Conservation (phyloP, 768 basidiomycete species). For the Hygrophoropsis aurantiaca region DNA sequence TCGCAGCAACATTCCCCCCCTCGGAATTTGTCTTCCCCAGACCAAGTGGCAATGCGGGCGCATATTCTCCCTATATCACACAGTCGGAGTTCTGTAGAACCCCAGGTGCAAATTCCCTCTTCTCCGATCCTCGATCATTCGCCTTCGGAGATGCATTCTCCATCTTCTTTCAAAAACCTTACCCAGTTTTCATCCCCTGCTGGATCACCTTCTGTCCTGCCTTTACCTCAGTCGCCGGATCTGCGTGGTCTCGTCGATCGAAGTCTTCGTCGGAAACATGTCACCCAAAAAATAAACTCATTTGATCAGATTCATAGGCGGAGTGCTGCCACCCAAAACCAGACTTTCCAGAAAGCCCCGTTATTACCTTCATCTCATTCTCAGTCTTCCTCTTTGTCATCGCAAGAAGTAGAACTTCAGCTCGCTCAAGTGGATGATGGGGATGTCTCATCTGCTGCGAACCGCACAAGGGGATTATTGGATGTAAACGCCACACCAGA, state of each 20-base stretch:
- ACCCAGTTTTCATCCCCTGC: constrained; percentile 21
- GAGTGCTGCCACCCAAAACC: no score
- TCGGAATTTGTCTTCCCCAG: no score
- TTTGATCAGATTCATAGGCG: constrained; percentile 13
- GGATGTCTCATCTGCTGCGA: constrained; percentile 16
- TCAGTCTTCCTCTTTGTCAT: constrained; percentile 35
- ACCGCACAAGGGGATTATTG: background rate
- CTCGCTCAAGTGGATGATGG: constrained; percentile 41
- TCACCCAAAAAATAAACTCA: constrained; percentile 13
- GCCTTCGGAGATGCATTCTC: no score
- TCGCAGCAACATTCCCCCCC: no score
- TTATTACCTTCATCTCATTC: constrained; percentile 10
- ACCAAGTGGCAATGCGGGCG: background rate
- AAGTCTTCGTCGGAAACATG: constrained; percentile 4
- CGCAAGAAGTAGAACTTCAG: constrained; percentile 46
- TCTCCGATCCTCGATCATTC: no score
- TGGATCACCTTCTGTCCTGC: constrained; percentile 8
- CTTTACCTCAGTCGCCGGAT: constrained; percentile 18
- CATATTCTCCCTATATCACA: background rate
- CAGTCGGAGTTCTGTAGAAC: background rate
- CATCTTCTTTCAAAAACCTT: constrained; percentile 11
- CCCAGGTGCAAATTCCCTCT: background rate
- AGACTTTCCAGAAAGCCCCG: no score
- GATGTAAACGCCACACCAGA: no score
- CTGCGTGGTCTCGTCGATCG: constrained; percentile 16